Evolutionary conservation across 345 rosid genomes (phyloP).

Genomic region (Hibiscus mutabilis): DNA sequence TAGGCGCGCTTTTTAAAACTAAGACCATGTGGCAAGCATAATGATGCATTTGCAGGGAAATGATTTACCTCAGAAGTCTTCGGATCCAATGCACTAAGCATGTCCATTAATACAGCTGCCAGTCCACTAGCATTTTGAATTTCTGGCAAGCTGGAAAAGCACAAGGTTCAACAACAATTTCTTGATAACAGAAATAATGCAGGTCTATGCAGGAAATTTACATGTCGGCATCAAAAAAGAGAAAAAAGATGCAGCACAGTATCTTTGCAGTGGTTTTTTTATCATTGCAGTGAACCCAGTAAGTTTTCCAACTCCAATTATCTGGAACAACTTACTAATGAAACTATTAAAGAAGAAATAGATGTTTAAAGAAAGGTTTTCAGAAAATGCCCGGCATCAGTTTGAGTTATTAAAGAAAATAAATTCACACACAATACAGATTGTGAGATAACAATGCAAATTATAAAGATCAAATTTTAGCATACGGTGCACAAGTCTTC

Average conservation of each 20-base stretch:
- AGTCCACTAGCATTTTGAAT: conserved; percentile 67
- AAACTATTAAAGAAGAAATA: neutral
- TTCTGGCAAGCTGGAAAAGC: conserved; percentile 53
- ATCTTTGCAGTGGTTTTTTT: neutral
- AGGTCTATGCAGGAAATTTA: neutral
- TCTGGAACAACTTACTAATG: neutral
- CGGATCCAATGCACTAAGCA: conserved; percentile 85
- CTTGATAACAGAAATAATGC: neutral
- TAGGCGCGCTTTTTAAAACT: too few species aligned
- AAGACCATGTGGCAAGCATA: neutral
- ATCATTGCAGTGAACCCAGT: neutral
- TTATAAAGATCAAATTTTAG: neutral
- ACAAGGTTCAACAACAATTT: neutral
- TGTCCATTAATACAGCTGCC: conserved; percentile 73
- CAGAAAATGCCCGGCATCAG: neutral
- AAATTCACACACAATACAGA: neutral
- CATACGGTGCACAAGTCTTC: neutral
- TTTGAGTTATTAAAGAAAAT: neutral
- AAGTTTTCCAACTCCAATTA: neutral
- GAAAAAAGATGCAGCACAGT: neutral
- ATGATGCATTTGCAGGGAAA: neutral
- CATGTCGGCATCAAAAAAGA: neutral
- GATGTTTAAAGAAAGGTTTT: neutral
- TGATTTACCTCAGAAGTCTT: conserved; percentile 57
- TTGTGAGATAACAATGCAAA: neutral